phyloP scores from a whole-genome alignment of 192 early-diverging fungal species.

The Coemansia sp. region DNA sequence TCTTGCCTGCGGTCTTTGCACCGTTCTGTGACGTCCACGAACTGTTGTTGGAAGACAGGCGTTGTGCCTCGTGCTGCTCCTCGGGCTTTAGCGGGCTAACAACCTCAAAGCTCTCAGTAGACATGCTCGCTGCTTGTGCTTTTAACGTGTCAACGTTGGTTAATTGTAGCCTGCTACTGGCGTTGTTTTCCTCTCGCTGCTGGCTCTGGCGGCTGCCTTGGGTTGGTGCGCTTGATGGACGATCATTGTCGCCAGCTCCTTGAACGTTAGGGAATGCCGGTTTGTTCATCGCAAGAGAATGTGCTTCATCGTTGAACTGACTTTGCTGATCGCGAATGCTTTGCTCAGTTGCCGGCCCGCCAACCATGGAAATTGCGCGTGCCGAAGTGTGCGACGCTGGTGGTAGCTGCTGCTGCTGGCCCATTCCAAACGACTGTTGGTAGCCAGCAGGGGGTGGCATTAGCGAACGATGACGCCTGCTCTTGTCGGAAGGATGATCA shows the following conservation, averaged over 20 bases:
- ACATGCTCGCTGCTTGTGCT: conserved; percentile 6
- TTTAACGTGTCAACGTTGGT: conserved; percentile 2
- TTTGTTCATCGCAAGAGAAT: neutral
- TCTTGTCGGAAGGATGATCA: conserved; percentile 15
- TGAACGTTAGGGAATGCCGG: neutral
- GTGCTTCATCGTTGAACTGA: conserved; percentile 1
- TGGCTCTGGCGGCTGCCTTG: conserved; percentile 1
- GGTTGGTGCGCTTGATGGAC: conserved; percentile 7
- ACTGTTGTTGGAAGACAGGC: neutral
- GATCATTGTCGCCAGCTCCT: neutral
- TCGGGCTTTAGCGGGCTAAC: conserved; percentile 23
- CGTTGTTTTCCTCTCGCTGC: neutral
- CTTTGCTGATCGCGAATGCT: conserved; percentile 9
- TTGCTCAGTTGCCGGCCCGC: conserved; percentile 10
- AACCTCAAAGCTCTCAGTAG: conserved; percentile 42
- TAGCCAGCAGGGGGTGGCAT: conserved; percentile 26
- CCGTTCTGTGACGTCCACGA: conserved; percentile 25
- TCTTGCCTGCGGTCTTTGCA: conserved; percentile 1
- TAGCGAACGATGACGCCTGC: conserved; percentile 32
- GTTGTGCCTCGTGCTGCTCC: conserved; percentile 12
- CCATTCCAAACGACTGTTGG: conserved; percentile 7
- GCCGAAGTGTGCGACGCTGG: neutral
- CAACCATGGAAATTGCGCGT: conserved; percentile 42
- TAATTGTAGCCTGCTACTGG: neutral
- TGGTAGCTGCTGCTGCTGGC: conserved; percentile 20